These are phyloP conservation scores for Penicillium freii DNA, from an alignment of 2,329 filamentous ascomycete genomes.

Conservation along the genomic window DNA sequence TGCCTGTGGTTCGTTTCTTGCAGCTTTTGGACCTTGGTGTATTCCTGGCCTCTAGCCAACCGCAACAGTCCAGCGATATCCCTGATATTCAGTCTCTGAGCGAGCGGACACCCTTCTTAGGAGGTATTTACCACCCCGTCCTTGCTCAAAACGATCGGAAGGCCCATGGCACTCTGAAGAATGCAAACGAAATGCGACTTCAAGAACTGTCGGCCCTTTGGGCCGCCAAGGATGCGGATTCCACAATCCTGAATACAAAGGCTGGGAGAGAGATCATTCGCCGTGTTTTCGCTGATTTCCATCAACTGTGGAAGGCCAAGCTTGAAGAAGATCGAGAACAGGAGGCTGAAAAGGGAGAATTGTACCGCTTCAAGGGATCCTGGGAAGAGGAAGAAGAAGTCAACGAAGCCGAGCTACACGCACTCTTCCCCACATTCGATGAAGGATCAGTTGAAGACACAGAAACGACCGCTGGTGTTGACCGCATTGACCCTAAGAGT, in stretches of 20 bases:
- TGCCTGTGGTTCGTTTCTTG: conserved; percentile 74
- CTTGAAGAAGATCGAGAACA: conserved; percentile 73
- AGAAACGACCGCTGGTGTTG: conserved; percentile 25
- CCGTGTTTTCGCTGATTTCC: conserved; percentile 68
- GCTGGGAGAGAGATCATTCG: conserved; percentile 57
- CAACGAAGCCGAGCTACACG: conserved; percentile 70
- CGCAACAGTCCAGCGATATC: conserved; percentile 15
- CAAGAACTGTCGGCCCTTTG: conserved; percentile 40
- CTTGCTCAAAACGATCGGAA: conserved; percentile 8
- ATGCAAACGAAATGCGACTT: conserved; percentile 36
- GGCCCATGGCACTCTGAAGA: conserved; percentile 18
- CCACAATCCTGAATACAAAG: conserved; percentile 38
- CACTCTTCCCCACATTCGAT: conserved; percentile 78
- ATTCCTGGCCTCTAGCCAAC: conserved; percentile 52
- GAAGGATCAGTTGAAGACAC: conserved; percentile 48
- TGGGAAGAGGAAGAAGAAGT: conserved; percentile 72
- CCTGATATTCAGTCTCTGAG: conserved; percentile 32
- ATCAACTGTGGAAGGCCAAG: conserved; percentile 74
- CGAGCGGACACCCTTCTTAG: conserved; percentile 42
- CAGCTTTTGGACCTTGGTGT: conserved; percentile 75
- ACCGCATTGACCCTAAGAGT: conserved; percentile 48
- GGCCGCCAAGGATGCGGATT: conserved; percentile 35
- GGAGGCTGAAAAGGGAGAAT: conserved; percentile 68
- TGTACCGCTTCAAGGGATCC: conserved; percentile 81
- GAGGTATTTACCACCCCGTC: conserved; percentile 26